Evolutionary conservation across 495 filamentous ascomycete genomes (phyloP), one percentile per base, ranked within the genome.

Genomic region (Penicillium lividum): DNA sequence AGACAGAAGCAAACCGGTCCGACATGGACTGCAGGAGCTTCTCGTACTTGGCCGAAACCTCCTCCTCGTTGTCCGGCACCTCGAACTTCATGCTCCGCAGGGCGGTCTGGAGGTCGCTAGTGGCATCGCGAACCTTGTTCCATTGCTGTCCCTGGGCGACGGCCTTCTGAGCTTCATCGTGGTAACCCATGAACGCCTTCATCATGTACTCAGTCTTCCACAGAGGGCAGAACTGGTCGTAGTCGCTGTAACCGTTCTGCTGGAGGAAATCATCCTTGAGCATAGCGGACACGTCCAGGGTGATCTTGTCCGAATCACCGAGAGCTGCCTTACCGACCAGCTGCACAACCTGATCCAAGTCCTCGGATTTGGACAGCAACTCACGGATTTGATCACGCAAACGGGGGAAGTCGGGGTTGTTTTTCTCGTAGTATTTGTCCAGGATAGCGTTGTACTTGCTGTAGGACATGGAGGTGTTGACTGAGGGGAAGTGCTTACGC

Each of bases 121-220:
- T 98, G 29, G 89, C 86, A 61, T 98, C 94, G 53, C 93, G 85
- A 45, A 98, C 86, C 84, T 94, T 98, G 67, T 76, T 74, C 94
- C 94, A 99, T 73, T 76, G 88, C 68, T 90, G 87, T 53, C 94
- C 94, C 66, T 95, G 89, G 16, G 89, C 83, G 66, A 99, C 78
- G 1, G 92, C 93, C 81, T 97, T 98, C 74, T 98, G 94, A 10
- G 90, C 86, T 77, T 99, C 94, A 71, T 99, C 95, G 65, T 96
- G 91, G 82, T 92, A 99, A 51, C 86, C 89, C 85, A 98, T 92
- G 85, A 99, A 97, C 47, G 87, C 86, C 82, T 94, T 96, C 94
- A 99, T 99, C 94, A 99, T 97, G 84, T 95, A 99, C 69, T 93
- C 87, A 4, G 94, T 99, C 85, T 99, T 99, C 93, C 93, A 99